Evolutionary conservation across 2,329 filamentous ascomycete genomes (phyloP), one percentile per base, ranked within the genome.

Genomic region (Xylariaceae sp.): DNA sequence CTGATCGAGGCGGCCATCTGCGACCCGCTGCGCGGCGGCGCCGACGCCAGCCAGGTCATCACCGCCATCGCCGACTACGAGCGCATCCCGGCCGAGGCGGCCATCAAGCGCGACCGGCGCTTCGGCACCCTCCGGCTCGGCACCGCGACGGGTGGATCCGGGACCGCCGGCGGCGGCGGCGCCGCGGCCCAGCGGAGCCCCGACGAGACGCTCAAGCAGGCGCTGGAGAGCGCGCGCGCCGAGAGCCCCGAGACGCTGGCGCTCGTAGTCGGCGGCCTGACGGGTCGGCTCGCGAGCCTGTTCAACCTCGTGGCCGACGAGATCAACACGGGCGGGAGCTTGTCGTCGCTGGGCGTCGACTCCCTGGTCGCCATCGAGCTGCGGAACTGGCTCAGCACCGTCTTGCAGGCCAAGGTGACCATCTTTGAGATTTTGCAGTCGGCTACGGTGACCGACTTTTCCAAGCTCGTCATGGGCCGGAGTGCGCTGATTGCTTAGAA

Each of bases 341-440:
- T 38, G 15, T 34, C 36, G 22, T 32, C 60, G 3, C 73, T 30
- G 19, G 32, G 32, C 9, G 36, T 38, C 6, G 38, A 41, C 19
- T 41, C 38, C 6, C 35, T 41, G 12, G 32, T 41, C 18, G 38
- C 35, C 3, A 35, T 41, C 10, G 38, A 41, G 24, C 32, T 41
- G 29, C 32, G 38, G 11, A 41, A 38, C 19, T 41, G 32, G 32
- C 72, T 73, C 5, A 52, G 60, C 2, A 56, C 59, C 31, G 63
- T 64, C 39, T 64, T 64, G n/a, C 56, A 56, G 3, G 63, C 62
- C 1, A 57, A 67, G 31, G 46, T 71, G 3, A 64, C 64, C 0
- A 59, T 70, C 3, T 70, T 70, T 42, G 64, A 70, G 35, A 58
- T 71, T 12, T 44, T 70, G 15, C 14, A 17, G 15, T 14, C 28